These are phyloP conservation scores for Phytophthora pinifolia DNA, from an alignment of 352 stramenopile species.

Conservation along the genomic window DNA sequence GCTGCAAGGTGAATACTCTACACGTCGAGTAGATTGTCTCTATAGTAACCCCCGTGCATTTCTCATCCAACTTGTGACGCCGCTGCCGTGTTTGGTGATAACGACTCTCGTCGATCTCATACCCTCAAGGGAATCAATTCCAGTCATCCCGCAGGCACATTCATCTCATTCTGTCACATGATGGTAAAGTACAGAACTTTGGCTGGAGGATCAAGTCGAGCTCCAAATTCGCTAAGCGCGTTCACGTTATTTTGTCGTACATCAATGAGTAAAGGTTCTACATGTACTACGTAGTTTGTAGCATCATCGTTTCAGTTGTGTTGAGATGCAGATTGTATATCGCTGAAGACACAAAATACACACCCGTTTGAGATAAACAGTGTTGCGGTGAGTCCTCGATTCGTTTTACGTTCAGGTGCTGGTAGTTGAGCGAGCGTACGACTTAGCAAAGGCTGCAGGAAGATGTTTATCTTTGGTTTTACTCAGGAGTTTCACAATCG, in stretches of 20 bases:
- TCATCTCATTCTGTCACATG: neutral
- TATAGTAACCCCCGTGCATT: constrained; percentile 7
- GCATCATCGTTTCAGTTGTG: too few relatives aligned
- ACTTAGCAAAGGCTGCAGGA: neutral
- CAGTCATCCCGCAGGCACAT: neutral
- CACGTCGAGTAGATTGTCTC: constrained; percentile 11
- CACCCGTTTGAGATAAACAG: too few relatives aligned
- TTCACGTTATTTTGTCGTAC: too few relatives aligned
- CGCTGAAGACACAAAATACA: too few relatives aligned
- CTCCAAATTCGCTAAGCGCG: too few relatives aligned
- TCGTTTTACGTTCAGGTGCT: constrained; percentile 22
- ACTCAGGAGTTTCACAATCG: too few relatives aligned
- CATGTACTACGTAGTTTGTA: too few relatives aligned
- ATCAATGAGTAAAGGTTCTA: too few relatives aligned
- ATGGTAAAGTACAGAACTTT: too few relatives aligned
- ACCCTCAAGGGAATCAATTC: constrained; percentile 5
- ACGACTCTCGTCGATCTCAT: constrained; percentile 16
- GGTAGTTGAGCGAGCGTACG: constrained; percentile 12
- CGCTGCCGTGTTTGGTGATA: constrained; percentile 17
- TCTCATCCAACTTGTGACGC: constrained; percentile 10
- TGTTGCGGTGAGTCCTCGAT: constrained; percentile 22
- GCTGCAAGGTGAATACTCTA: constrained; percentile 20
- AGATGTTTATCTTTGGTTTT: too few relatives aligned
- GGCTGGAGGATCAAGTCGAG: too few relatives aligned
- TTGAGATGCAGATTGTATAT: too few relatives aligned